phyloP scores from a whole-genome alignment of 129 eudicot species.

The carrot (Daucus carota) region DH1_v3.0 NC_030382.2:51257001-51257500 shows the following conservation, averaged over 20 bases:
- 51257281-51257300: background rate
- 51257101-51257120: background rate
- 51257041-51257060: slow-evolving; percentile 95
- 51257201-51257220: slow-evolving; percentile 22
- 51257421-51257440: background rate
- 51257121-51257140: background rate
- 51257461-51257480: background rate
- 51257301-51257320: background rate
- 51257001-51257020: slow-evolving; percentile 97
- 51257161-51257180: background rate
- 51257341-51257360: slow-evolving; percentile 99
- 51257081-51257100: background rate
- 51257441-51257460: background rate
- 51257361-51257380: slow-evolving; percentile 96
- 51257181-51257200: slow-evolving; percentile 3
- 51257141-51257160: background rate
- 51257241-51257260: slow-evolving; percentile 92
- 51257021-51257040: slow-evolving; percentile 96
- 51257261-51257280: slow-evolving; percentile 58
- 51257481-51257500: slow-evolving; percentile 18
- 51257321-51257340: slow-evolving; percentile 14
- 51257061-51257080: slow-evolving; percentile 16
- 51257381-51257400: slow-evolving; percentile 91
- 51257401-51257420: slow-evolving; percentile 62
- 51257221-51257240: slow-evolving; percentile 93